These are phyloP conservation scores for Cystobasidium pallidum DNA, from an alignment of 1,284 basidiomycete genomes.

Conservation along the genomic window DNA sequence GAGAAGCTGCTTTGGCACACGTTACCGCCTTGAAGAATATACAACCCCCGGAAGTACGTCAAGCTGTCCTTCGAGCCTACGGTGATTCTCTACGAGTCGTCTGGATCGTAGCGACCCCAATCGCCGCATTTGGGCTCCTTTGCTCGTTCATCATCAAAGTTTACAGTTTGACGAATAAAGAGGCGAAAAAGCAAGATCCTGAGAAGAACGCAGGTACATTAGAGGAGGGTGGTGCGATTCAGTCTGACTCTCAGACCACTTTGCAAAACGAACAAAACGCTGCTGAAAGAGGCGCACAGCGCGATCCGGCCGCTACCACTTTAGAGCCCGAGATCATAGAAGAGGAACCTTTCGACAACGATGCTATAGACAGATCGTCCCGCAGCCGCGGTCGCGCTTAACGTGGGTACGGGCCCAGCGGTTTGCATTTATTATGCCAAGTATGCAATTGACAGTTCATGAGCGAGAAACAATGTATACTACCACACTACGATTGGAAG, in stretches of 20 bases:
- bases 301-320: slow-evolving; percentile 19
- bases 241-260: slow-evolving; percentile 2
- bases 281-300: not conserved
- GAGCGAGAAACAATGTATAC: too few relatives aligned
- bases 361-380: not conserved
- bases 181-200: slow-evolving; percentile 18
- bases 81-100: slow-evolving; percentile 69
- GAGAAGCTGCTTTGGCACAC: slow-evolving; percentile 28
- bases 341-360: not conserved
- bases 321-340: slow-evolving; percentile 2
- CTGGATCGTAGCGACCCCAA: slow-evolving; percentile 65
- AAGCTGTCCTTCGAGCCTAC: slow-evolving; percentile 69
- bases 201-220: not conserved
- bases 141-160: slow-evolving; percentile 50
- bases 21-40: slow-evolving; percentile 56
- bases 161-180: slow-evolving; percentile 49
- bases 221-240: not conserved
- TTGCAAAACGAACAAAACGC: slow-evolving; percentile 11
- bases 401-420: not conserved
- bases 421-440: too few relatives aligned
- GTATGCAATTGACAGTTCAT: too few relatives aligned
- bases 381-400: not conserved
- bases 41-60: slow-evolving; percentile 55
- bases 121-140: slow-evolving; percentile 54
- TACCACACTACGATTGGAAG: too few relatives aligned